Base-by-base conservation (phyloP, 2,329 filamentous ascomycete species). In the Penicillium sp. region DNA sequence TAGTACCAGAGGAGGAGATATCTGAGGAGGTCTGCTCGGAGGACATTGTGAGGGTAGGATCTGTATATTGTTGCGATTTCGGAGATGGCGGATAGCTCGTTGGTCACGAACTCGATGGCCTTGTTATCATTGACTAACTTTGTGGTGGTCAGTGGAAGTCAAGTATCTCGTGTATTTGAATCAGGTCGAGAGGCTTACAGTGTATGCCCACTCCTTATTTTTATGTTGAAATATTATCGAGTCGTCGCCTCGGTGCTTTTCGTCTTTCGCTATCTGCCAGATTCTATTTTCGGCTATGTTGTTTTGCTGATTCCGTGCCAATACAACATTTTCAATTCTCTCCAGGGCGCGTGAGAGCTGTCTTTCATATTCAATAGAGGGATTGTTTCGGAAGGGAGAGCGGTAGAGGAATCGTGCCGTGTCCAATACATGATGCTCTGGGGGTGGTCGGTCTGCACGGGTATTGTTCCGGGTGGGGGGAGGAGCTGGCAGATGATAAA, bases 21-120 rank as follows among this genome's bases (percentile, higher is more conserved):
- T 25, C 70, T 67, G 8, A 77, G 58, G 62, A 77, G 17, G 70
- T 86, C 38, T 78, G 85, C 37, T 78, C 83, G 5, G 70, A 78
- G 56, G 68, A 82, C 57, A 37, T 45, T 44, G 5, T 35, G 38
- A 19, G 38, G 40, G 2, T 51, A 51, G n/a, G 38, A 44, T 16
- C 26, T 51, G 12, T 51, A 51, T 44, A 37, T 33, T 4, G 12
- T 45, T 4, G 22, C 31, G 2, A 52, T 52, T 17, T 46, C 50
- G 6, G 50, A 41, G 4, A 52, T 38, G 17, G 41, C 9, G 11
- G 50, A 52, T 25, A 52, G 31, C 1, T 52, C 50, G 17, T 35
- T 52, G n/a, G 33, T 31, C 7, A 52, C 14, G 11, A 52, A 52
- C 25, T 30, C 41, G 3, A 25, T 25, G 14, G 50, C 50, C 25